Percentiles rank a stretch among this genome's conserved stretches.
These are phyloP conservation scores for Leersia perrieri DNA, from an alignment of 176 grass and related monocot species.

Conservation along the genomic window DNA sequence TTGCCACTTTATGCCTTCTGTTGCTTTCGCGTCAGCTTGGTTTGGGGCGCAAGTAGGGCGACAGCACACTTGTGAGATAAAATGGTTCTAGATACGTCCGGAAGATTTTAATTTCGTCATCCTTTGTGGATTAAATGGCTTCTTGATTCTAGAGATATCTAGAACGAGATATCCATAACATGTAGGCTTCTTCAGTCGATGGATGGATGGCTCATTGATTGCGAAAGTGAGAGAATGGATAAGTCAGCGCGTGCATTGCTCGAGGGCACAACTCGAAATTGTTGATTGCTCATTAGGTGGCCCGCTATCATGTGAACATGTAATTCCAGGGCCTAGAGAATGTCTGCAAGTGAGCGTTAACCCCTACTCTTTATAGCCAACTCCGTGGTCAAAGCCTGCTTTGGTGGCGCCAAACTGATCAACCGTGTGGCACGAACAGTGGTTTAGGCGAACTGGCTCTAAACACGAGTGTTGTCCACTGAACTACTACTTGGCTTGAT, in stretches of 20 bases:
- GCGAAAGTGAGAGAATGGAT: neutral
- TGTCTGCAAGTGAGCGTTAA: neutral
- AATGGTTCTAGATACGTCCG: neutral
- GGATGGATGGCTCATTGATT: neutral
- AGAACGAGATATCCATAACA: slow-evolving; percentile 17
- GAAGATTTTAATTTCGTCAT: neutral
- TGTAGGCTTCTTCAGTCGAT: neutral
- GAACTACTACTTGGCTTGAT: neutral
- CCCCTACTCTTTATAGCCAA: neutral
- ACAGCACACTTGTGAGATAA: neutral
- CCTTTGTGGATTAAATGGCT: neutral
- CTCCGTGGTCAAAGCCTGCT: neutral
- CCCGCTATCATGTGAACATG: neutral
- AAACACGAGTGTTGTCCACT: neutral
- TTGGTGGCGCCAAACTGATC: neutral
- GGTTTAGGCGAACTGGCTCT: neutral
- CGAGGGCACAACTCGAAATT: neutral
- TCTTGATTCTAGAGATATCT: neutral
- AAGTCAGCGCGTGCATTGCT: neutral
- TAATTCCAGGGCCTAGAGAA: neutral
- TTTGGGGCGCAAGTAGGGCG: neutral
- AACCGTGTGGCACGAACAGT: neutral
- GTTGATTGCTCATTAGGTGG: no score
- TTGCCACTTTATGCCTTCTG: neutral
- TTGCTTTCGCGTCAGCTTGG: slow-evolving; percentile 1